Conservation (phyloP, 106 monocot genomes). For the Acorus calamus region DNA sequence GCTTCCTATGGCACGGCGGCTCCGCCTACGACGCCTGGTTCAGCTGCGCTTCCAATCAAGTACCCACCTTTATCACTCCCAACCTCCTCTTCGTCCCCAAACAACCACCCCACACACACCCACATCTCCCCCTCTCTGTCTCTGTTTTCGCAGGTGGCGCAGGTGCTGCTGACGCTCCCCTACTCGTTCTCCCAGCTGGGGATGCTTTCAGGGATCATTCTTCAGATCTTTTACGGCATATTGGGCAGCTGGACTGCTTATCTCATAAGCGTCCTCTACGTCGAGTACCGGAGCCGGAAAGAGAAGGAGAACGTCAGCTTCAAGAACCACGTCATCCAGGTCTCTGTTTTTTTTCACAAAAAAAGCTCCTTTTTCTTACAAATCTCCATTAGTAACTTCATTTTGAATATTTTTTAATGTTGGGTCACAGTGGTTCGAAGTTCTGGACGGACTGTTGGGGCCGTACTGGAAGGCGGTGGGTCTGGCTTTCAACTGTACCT, state of each 20-base stretch:
- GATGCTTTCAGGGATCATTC: conserved; percentile 59
- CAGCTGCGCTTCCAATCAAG: conserved; percentile 93
- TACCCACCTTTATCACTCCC: background rate
- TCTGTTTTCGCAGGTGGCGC: conserved; percentile 49
- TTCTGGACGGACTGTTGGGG: conserved; percentile 62
- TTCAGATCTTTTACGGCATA: conserved; percentile 83
- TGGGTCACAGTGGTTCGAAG: conserved; percentile 55
- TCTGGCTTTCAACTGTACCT: conserved; percentile 70
- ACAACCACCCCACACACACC: background rate
- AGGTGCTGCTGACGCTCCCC: conserved; percentile 74
- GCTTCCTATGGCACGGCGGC: conserved; percentile 85
- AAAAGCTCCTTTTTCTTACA: too few relatives aligned
- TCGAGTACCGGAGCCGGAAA: conserved; percentile 75
- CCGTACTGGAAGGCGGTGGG: conserved; percentile 66
- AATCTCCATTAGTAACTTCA: background rate
- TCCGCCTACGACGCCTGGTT: conserved; percentile 95
- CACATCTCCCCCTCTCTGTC: background rate
- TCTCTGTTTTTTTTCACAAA: background rate
- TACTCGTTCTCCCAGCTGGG: conserved; percentile 95
- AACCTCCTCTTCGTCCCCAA: background rate
- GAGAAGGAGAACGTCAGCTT: conserved; percentile 78
- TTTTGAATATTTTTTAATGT: background rate
- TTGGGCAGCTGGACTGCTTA: conserved; percentile 96
- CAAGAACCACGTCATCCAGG: conserved; percentile 92
- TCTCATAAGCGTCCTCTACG: conserved; percentile 91